These are phyloP conservation scores for Saraca asoca DNA, from an alignment of 331 rosid species.

Conservation along the genomic window DNA sequence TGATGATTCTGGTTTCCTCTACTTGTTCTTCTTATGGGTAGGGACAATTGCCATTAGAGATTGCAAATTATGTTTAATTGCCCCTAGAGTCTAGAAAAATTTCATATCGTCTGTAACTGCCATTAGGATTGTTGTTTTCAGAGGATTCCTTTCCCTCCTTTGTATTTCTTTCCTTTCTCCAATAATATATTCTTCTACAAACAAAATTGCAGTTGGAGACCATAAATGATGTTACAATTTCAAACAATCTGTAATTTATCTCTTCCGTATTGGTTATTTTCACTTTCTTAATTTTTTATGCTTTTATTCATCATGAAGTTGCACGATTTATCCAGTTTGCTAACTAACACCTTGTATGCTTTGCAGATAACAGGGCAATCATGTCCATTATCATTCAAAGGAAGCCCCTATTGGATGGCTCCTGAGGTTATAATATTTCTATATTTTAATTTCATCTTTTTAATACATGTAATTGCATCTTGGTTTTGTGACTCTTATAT, in stretches of 20 bases:
- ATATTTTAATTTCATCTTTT: constrained; percentile 16
- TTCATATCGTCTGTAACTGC: too few relatives aligned
- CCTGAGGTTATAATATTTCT: constrained; percentile 71
- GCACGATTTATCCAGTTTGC: constrained; percentile 36
- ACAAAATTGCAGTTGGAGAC: neutral
- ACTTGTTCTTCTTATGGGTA: too few relatives aligned
- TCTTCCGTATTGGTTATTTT: neutral
- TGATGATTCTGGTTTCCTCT: neutral
- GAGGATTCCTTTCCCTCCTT: too few relatives aligned
- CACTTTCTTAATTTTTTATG: constrained; percentile 13
- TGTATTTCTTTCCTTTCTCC: too few relatives aligned
- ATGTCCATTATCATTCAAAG: constrained; percentile 89
- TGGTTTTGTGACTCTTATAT: constrained; percentile 32
- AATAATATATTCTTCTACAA: too few relatives aligned
- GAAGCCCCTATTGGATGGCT: constrained; percentile 99
- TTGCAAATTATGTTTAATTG: neutral
- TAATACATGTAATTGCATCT: constrained; percentile 20
- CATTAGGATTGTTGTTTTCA: too few relatives aligned
- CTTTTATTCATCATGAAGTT: constrained; percentile 23
- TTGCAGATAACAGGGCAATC: constrained; percentile 86
- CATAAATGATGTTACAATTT: neutral
- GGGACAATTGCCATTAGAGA: constrained; percentile 1
- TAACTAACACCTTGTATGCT: constrained; percentile 30
- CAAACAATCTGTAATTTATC: neutral
- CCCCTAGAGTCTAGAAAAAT: too few relatives aligned